A percentile compares a stretch with the other conserved stretches of the same genome.
Evolutionary conservation across 148 eudicot genomes (phyloP).

Genomic region (Nepenthes mirabilis): DNA sequence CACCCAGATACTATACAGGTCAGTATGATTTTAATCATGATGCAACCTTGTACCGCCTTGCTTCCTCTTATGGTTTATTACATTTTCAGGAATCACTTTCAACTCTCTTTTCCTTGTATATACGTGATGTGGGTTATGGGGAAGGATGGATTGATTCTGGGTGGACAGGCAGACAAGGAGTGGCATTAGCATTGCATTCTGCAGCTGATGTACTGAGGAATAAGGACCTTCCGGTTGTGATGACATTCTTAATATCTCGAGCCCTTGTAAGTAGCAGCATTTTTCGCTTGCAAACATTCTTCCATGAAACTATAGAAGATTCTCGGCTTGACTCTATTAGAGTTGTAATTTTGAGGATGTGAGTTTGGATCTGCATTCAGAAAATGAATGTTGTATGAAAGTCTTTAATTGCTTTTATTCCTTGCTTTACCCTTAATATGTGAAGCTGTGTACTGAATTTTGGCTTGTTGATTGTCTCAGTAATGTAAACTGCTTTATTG

Average conservation of each 20-base stretch:
- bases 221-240: constrained; percentile 95
- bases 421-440: too few relatives aligned
- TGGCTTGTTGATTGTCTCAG: too few relatives aligned
- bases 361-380: too few relatives aligned
- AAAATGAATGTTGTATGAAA: too few relatives aligned
- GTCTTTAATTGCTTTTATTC: too few relatives aligned
- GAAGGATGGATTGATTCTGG: constrained; percentile 64
- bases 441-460: too few relatives aligned
- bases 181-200: constrained; percentile 71
- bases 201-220: constrained; percentile 88
- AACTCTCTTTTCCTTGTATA: constrained; percentile 77
- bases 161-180: constrained; percentile 97
- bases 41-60: not conserved
- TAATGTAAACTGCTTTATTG: too few relatives aligned
- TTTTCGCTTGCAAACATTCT: not conserved
- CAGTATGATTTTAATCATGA: constrained; percentile 1
- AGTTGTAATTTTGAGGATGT: too few relatives aligned
- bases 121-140: constrained; percentile 53
- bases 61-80: constrained; percentile 7
- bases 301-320: not conserved
- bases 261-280: constrained; percentile 61
- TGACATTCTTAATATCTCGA: constrained; percentile 92
- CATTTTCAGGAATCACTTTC: constrained; percentile 67
- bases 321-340: not conserved
- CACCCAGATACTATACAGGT: constrained; percentile 89